Evolutionary conservation across 306 rosid species (phyloP), one percentile per base, ranked within the genome.

Genomic region (Notholithocarpus densiflorus): DNA sequence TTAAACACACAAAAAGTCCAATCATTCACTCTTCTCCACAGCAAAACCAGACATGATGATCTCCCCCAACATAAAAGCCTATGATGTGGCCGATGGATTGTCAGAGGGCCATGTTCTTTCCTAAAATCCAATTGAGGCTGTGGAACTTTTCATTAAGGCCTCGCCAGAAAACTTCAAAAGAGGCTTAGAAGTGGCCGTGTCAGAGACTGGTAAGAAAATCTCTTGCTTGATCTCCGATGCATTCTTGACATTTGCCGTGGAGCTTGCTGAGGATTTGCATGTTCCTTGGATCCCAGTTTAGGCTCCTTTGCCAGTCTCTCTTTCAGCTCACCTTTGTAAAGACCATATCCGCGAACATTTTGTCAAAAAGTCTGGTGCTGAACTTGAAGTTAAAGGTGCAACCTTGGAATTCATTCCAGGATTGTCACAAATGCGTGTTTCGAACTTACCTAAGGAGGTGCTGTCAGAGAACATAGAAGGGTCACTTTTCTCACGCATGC

Each of bases 241-340:
- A 9, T 87, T 87, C 26, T 72, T 87, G 1, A 34, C 74, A 9
- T 55, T 78, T 64, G 59, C 81, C 13, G 20, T 71, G 1, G 0
- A 14, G 7, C 17, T 85, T 8, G 85, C 87, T 37, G 84, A 85
- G 5, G 11, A 60, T 11, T 65, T 85, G 0, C 19, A 65, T 18
- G 89, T 89, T 27, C 90, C 91, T 1, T 90, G 92, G 91, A 21
- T 90, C 40, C 61, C 85, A 0, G 23, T 83, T 66, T 90, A 88
- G 94, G 0, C 34, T 4, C 59, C 85, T 0, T 13, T 75, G 8
- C 74, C 92, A 2, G 40, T 20, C 19, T 40, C 83, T 11, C 79
- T 88, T 45, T 77, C 82, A 18, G 83, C 84, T 15, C 87, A 74
- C 64, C 52, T 88, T 9, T 6, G 87, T 43, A 83, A 83, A 1